These are phyloP conservation scores for Coffea humblotiana DNA, from an alignment of 305 asterid species.

Conservation along the genomic window DNA sequence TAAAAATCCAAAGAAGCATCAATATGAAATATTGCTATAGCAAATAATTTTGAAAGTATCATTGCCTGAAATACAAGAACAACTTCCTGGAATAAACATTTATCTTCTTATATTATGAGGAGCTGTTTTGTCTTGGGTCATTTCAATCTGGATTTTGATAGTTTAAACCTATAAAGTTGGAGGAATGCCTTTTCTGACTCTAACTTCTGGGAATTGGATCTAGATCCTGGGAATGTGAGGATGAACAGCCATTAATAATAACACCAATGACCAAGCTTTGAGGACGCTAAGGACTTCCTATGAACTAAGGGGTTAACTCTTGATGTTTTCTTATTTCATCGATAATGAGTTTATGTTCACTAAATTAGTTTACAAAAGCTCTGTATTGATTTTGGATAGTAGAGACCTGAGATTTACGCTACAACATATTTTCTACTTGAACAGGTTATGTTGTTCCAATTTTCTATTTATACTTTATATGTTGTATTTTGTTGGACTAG, in stretches of 20 bases:
- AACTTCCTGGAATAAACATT: too few species aligned
- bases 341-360: neutral
- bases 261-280: neutral
- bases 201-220: neutral
- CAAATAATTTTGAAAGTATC: too few species aligned
- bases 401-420: neutral
- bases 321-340: neutral
- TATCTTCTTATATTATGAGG: neutral
- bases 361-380: neutral
- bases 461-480: neutral
- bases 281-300: neutral
- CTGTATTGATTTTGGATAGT: neutral
- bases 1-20: too few species aligned
- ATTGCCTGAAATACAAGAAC: too few species aligned
- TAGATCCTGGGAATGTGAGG: neutral
- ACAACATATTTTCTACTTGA: neutral
- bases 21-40: too few species aligned
- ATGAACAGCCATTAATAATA: neutral
- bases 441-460: constrained; percentile 2
- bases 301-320: neutral
- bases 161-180: neutral
- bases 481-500: neutral
- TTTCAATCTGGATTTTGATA: neutral
- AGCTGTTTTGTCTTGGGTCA: neutral
- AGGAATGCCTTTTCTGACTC: neutral